A percentile compares a stretch with the other conserved stretches of the same genome.
These are phyloP conservation scores for Ramalina intermedia DNA, from an alignment of 495 filamentous ascomycete genomes.

Conservation along the genomic window DNA sequence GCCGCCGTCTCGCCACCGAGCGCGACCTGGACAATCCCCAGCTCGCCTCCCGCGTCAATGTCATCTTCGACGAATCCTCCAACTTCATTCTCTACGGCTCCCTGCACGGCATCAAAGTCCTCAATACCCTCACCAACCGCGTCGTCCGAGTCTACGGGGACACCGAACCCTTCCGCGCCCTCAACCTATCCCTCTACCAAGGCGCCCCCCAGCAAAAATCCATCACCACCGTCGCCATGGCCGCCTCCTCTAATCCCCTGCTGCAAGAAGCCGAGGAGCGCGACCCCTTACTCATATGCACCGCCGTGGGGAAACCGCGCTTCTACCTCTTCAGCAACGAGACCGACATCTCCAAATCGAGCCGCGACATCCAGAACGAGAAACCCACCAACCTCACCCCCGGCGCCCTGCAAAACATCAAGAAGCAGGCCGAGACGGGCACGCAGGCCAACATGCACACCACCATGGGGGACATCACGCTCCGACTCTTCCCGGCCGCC, in stretches of 20 bases:
- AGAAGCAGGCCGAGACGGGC: slow-evolving; percentile 53
- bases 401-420: slow-evolving; percentile 30
- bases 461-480: slow-evolving; percentile 84
- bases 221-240: slow-evolving; percentile 92
- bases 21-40: slow-evolving; percentile 61
- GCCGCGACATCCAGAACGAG: slow-evolving; percentile 89
- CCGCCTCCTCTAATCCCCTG: slow-evolving; percentile 82
- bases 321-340: slow-evolving; percentile 99
- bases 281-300: slow-evolving; percentile 77
- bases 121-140: slow-evolving; percentile 88
- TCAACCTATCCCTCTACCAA: slow-evolving; percentile 85
- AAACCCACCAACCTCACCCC: slow-evolving; percentile 49
- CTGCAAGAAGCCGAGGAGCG: slow-evolving; percentile 83
- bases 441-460: slow-evolving; percentile 81
- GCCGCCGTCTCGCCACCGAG: slow-evolving; percentile 74
- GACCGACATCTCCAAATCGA: slow-evolving; percentile 64
- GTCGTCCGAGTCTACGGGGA: slow-evolving; percentile 76
- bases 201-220: slow-evolving; percentile 86
- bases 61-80: slow-evolving; percentile 91
- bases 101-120: slow-evolving; percentile 75
- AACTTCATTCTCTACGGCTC: slow-evolving; percentile 93
- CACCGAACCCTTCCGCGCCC: slow-evolving; percentile 72
- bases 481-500: slow-evolving; percentile 83
- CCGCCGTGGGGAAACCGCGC: slow-evolving; percentile 73
- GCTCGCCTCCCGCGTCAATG: slow-evolving; percentile 59